Evolutionary conservation across 768 basidiomycete species (phyloP).

Genomic region (Tricholoma sp.): DNA sequence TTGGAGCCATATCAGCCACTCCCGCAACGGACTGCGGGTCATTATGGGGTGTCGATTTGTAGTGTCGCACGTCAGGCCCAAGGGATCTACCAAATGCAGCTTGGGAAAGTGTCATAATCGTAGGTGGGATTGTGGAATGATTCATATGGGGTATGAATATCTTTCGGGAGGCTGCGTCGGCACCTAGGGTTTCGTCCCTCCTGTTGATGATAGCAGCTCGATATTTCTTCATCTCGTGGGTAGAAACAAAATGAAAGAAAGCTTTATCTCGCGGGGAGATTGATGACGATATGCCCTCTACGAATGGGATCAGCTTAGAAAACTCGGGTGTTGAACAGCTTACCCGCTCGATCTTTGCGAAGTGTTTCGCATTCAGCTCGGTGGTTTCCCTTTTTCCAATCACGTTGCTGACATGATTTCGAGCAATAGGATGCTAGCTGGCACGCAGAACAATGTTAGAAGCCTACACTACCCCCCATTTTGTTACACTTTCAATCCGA

Average conservation of each 20-base stretch:
- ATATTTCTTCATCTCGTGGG: neutral
- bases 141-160: neutral
- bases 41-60: no score
- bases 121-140: neutral
- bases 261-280: neutral
- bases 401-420: neutral
- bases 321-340: no score
- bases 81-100: neutral
- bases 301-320: neutral
- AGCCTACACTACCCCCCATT: neutral
- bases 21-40: no score
- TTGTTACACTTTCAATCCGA: neutral
- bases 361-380: neutral
- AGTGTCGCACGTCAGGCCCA: no score
- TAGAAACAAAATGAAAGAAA: neutral
- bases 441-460: neutral
- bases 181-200: neutral
- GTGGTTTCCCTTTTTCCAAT: neutral
- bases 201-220: neutral
- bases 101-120: neutral
- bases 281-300: neutral
- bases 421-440: neutral
- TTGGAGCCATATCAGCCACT: no score
- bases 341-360: neutral
- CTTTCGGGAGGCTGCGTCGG: neutral